A percentile compares a stretch with the other conserved stretches of the same genome.
These are phyloP conservation scores for Erysimum cheiri DNA, from an alignment of 441 rosid genomes.

Conservation along the genomic window DNA sequence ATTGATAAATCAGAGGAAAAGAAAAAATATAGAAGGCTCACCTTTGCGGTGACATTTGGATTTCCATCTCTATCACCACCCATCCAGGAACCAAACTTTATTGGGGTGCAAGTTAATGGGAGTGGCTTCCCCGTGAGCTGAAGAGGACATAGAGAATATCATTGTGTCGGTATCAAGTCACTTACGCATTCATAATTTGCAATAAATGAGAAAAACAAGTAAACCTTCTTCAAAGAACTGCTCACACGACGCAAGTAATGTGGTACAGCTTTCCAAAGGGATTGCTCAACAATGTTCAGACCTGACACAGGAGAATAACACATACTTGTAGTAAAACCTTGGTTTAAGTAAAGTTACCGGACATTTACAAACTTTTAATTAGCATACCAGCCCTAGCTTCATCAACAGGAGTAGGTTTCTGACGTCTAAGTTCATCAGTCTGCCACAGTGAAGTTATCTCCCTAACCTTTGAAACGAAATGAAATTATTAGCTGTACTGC, in stretches of 20 bases:
- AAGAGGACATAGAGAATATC: conserved; percentile 28
- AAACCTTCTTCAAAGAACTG: conserved; percentile 90
- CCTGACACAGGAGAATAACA: conserved; percentile 51
- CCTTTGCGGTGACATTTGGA: conserved; percentile 97
- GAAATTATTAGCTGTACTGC: conserved; percentile 13
- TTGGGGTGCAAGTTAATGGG: conserved; percentile 93
- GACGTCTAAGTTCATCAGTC: conserved; percentile 98
- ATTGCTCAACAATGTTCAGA: conserved; percentile 95
- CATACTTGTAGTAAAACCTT: conserved; percentile 18
- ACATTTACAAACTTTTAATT: conserved; percentile 8
- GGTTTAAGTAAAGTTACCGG: background rate
- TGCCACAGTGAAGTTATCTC: conserved; percentile 97
- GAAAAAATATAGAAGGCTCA: conserved; percentile 41
- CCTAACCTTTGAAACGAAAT: conserved; percentile 62
- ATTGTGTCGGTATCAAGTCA: conserved; percentile 24
- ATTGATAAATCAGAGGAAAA: conserved; percentile 2
- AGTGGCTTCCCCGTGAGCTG: conserved; percentile 90
- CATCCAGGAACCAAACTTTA: conserved; percentile 98
- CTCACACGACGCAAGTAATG: conserved; percentile 97
- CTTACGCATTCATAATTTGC: conserved; percentile 2
- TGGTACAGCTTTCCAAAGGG: conserved; percentile 96
- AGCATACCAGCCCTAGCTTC: conserved; percentile 89
- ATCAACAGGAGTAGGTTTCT: conserved; percentile 94
- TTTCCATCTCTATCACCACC: conserved; percentile 99
- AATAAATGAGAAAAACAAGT: conserved; percentile 33